Conservation (phyloP, 495 filamentous ascomycete genomes). For the Choiromyces venosus region DNA sequence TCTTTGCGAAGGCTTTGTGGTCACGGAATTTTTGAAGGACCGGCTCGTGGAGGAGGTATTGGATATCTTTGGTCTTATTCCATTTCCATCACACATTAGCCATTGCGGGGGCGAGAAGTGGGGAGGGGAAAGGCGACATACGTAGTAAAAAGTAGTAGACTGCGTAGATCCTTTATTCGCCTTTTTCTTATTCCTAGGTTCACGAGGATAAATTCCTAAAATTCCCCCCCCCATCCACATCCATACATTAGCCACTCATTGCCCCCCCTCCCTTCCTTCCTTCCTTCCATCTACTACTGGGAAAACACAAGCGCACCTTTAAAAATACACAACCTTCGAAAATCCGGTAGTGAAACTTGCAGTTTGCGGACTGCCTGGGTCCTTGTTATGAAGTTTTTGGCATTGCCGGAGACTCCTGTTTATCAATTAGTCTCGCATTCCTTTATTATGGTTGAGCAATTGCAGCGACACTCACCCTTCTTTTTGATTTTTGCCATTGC, state of each 20-base stretch:
- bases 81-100: conserved; percentile 78
- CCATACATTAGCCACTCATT: too few species aligned
- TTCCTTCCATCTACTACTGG: not conserved
- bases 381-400: conserved; percentile 97
- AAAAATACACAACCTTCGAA: conserved; percentile 96
- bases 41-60: conserved; percentile 94
- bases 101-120: conserved; percentile 79
- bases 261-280: not conserved
- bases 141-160: conserved; percentile 97
- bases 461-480: conserved; percentile 57
- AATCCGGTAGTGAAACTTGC: conserved; percentile 93
- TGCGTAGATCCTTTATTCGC: conserved; percentile 82
- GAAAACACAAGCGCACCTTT: conserved; percentile 57
- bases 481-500: conserved; percentile 84
- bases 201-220: conserved; percentile 86
- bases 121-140: conserved; percentile 87
- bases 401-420: conserved; percentile 75
- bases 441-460: not conserved
- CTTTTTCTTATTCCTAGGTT: conserved; percentile 94
- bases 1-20: conserved; percentile 92
- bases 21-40: conserved; percentile 94
- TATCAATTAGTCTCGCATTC: conserved; percentile 20
- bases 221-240: not conserved
- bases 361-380: conserved; percentile 95
- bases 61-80: conserved; percentile 76